phyloP scores from a whole-genome alignment of 2,329 filamentous ascomycete species.

The Cladosporium sp. region DNA sequence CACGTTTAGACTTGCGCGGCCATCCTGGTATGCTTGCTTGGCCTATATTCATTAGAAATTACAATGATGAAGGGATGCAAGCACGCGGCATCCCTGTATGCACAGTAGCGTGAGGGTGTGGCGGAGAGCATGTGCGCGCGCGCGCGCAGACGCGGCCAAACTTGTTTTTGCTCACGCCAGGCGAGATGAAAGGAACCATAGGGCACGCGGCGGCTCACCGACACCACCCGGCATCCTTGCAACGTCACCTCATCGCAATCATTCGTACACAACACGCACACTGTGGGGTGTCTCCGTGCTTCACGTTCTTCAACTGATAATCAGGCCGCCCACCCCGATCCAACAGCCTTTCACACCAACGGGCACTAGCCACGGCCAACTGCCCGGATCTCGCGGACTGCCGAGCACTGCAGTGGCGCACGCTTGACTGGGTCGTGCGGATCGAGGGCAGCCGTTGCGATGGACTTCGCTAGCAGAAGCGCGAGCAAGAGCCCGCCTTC shows the following conservation, averaged over 20 bases:
- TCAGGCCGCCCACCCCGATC: no score
- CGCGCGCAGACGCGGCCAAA: not conserved
- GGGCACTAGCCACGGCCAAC: not conserved
- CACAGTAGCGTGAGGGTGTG: not conserved
- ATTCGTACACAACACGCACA: not conserved
- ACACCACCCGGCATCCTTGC: not conserved
- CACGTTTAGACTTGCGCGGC: not conserved
- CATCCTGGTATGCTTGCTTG: not conserved
- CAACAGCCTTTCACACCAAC: conserved; percentile 1
- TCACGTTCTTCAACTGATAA: no score
- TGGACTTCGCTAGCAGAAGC: conserved; percentile 6
- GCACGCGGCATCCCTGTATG: not conserved
- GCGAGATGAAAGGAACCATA: conserved; percentile 2
- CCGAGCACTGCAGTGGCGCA: conserved; percentile 6
- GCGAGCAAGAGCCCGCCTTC: conserved; percentile 10
- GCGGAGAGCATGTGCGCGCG: not conserved
- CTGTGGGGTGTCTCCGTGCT: no score
- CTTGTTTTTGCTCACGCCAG: conserved; percentile 2
- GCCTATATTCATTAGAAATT: not conserved
- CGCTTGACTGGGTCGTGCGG: not conserved
- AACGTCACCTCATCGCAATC: not conserved
- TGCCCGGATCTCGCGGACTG: not conserved
- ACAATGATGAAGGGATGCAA: not conserved
- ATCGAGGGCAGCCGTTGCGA: not conserved
- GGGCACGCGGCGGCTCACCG: not conserved